These are phyloP conservation scores for Collybia nuda DNA, from an alignment of 768 basidiomycete genomes.

Conservation along the genomic window DNA sequence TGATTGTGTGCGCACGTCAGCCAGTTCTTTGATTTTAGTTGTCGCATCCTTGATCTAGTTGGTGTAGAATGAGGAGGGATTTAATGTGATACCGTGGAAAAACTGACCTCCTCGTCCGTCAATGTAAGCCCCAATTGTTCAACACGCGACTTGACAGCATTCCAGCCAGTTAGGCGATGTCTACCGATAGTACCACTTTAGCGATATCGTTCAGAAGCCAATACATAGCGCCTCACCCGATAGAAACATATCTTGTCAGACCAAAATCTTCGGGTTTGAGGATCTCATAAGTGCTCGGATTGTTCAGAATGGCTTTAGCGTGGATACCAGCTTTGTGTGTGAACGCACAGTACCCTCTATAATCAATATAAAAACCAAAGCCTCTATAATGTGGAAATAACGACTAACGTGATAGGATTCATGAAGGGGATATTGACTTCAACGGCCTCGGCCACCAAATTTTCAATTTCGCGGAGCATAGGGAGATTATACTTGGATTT, in stretches of 20 bases:
- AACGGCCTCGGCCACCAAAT: constrained; percentile 97
- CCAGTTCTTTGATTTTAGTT: constrained; percentile 98
- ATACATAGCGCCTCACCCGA: constrained; percentile 57
- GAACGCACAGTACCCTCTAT: constrained; percentile 97
- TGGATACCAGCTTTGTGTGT: constrained; percentile 99
- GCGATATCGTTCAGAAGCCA: not conserved
- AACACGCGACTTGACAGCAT: constrained; percentile 98
- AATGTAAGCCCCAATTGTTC: constrained; percentile 92
- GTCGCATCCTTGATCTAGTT: constrained; percentile 94
- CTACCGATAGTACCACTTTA: constrained; percentile 31
- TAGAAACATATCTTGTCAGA: constrained; percentile 95
- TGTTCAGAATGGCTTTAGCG: constrained; percentile 99
- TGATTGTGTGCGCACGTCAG: constrained; percentile 95
- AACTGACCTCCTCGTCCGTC: constrained; percentile 80
- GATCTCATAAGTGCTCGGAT: constrained; percentile 99
- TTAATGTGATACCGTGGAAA: not conserved
- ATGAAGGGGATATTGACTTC: constrained; percentile 97
- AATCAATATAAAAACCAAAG: constrained; percentile 3
- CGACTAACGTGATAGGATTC: constrained; percentile 84
- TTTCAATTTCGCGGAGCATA: constrained; percentile 98
- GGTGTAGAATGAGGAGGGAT: constrained; percentile 4
- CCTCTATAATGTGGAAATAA: not conserved
- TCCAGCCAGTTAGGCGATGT: constrained; percentile 97
- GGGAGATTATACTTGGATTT: constrained; percentile 98
- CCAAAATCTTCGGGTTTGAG: constrained; percentile 99